Evolutionary conservation across 208 protist species (phyloP).

Genomic region (Acanthamoeba culbertsoni): DNA sequence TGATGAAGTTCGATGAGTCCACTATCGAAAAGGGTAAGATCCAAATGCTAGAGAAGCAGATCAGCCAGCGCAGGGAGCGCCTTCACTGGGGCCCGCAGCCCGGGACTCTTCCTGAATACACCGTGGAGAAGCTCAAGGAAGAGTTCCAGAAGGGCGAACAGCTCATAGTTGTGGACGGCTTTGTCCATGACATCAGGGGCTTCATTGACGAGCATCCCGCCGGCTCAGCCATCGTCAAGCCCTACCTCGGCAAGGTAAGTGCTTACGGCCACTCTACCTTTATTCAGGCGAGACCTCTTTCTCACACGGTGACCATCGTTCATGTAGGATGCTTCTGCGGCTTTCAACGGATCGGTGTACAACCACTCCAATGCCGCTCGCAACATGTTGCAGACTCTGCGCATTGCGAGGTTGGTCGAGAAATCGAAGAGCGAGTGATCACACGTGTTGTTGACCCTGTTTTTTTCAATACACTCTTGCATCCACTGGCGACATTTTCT

Average conservation of each 20-base stretch:
- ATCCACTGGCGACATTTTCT: too few relatives aligned
- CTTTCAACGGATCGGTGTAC: constrained; percentile 77
- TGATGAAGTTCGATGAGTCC: constrained; percentile 72
- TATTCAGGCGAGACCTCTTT: not conserved
- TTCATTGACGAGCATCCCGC: constrained; percentile 82
- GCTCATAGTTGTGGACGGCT: constrained; percentile 69
- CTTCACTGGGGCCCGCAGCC: constrained; percentile 70
- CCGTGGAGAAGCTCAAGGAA: constrained; percentile 47
- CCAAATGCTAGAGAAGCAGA: constrained; percentile 73
- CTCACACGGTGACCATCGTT: too few relatives aligned
- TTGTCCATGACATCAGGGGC: constrained; percentile 78
- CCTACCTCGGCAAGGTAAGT: constrained; percentile 56
- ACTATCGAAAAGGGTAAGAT: constrained; percentile 71
- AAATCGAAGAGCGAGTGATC: constrained; percentile 50
- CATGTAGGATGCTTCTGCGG: constrained; percentile 47
- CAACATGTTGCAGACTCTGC: constrained; percentile 70
- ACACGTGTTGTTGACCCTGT: too few relatives aligned
- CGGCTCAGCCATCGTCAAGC: constrained; percentile 27
- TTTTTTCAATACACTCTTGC: too few relatives aligned
- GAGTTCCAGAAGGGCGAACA: constrained; percentile 16
- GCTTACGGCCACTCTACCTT: not conserved
- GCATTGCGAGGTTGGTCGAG: constrained; percentile 53
- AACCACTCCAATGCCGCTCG: constrained; percentile 73
- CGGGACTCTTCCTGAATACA: constrained; percentile 47
- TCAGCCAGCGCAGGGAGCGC: not conserved